Conservation (phyloP, 352 stramenopile species). For the Pythium monospermum region DNA sequence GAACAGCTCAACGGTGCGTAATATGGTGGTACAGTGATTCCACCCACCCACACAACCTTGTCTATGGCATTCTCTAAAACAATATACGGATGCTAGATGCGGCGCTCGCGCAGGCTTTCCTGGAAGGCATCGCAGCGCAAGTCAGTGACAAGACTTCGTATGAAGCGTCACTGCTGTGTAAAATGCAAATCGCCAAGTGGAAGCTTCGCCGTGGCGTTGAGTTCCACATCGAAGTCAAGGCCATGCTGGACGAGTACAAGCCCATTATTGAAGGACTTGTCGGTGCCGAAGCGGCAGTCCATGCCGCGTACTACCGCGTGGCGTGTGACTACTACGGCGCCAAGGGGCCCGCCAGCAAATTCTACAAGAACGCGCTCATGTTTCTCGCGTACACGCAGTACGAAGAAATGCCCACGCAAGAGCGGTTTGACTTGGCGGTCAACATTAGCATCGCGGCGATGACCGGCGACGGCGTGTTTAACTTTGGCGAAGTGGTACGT, state of each 20-base stretch:
- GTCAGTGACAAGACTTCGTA: constrained; percentile 58
- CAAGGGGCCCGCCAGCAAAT: constrained; percentile 91
- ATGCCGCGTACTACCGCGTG: constrained; percentile 91
- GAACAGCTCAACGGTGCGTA: constrained; percentile 46
- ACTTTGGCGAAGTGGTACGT: constrained; percentile 96
- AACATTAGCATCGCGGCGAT: constrained; percentile 96
- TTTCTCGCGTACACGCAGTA: constrained; percentile 95
- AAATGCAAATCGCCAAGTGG: constrained; percentile 72
- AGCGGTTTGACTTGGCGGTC: constrained; percentile 86
- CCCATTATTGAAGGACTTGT: constrained; percentile 75
- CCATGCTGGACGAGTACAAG: constrained; percentile 64
- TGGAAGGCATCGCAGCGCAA: constrained; percentile 56
- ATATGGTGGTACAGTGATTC: neutral
- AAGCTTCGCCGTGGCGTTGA: constrained; percentile 55
- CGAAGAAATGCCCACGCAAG: constrained; percentile 77
- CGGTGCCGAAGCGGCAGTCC: constrained; percentile 87
- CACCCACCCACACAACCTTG: no score
- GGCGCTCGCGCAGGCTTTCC: constrained; percentile 61
- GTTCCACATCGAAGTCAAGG: constrained; percentile 63
- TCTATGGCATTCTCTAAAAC: neutral
- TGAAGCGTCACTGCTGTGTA: constrained; percentile 65
- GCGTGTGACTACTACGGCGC: constrained; percentile 91
- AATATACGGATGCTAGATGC: constrained; percentile 30
- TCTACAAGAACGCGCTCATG: constrained; percentile 96
- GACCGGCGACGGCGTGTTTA: constrained; percentile 96